Conservation (phyloP, 305 asterid genomes). For the Coffea humblotiana region DNA sequence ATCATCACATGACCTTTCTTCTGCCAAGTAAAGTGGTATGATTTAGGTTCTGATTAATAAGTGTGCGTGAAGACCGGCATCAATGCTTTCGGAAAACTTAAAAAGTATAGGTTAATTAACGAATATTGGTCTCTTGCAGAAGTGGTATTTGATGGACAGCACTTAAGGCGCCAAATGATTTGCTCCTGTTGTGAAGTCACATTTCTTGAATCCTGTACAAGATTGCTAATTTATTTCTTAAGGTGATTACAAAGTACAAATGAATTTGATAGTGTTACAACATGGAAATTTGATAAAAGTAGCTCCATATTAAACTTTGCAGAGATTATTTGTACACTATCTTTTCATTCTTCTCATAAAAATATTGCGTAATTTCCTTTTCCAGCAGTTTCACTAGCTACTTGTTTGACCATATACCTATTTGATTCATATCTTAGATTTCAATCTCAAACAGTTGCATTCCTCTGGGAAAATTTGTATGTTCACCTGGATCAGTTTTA, state of each 20-base stretch:
- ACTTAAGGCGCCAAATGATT: neutral
- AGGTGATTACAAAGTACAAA: slow-evolving; percentile 20
- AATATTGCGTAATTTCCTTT: neutral
- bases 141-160: neutral
- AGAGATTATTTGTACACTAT: neutral
- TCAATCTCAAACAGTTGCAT: slow-evolving; percentile 10
- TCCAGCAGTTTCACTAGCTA: neutral
- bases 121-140: slow-evolving; percentile 7
- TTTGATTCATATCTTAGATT: neutral
- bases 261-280: slow-evolving; percentile 20
- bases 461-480: slow-evolving; percentile 13
- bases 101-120: neutral
- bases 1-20: slow-evolving; percentile 12
- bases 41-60: neutral
- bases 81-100: neutral
- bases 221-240: slow-evolving; percentile 13
- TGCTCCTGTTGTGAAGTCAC: slow-evolving; percentile 15
- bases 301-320: slow-evolving; percentile 9
- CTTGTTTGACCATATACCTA: neutral
- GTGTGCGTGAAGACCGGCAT: neutral
- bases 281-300: slow-evolving; percentile 9
- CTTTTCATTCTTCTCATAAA: neutral
- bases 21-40: slow-evolving; percentile 15
- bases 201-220: slow-evolving; percentile 22
- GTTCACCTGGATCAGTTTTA: slow-evolving; percentile 22